A percentile compares a stretch with the other conserved stretches of the same genome.
phyloP scores from a whole-genome alignment of 106 monocot species.

The Acorus calamus region DNA sequence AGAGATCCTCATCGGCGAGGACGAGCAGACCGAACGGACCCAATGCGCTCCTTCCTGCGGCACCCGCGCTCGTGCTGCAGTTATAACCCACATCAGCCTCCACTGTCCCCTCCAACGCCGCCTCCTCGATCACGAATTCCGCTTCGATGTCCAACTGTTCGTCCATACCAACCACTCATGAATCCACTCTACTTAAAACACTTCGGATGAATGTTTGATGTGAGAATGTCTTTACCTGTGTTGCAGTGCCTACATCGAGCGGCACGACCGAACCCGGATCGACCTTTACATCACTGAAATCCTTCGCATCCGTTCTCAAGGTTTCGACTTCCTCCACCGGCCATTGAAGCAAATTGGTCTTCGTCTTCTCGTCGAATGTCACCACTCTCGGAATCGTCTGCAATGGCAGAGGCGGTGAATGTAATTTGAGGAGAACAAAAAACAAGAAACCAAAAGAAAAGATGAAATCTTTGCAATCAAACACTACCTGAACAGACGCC shows the following conservation, averaged over 20 bases:
- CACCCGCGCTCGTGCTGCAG: conserved; percentile 52
- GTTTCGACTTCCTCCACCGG: conserved; percentile 57
- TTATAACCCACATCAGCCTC: conserved; percentile 46
- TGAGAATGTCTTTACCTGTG: conserved; percentile 23
- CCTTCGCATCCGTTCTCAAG: conserved; percentile 12
- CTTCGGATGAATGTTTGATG: background rate
- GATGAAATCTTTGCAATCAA: too few relatives aligned
- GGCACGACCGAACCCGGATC: conserved; percentile 18
- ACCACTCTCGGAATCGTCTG: conserved; percentile 56
- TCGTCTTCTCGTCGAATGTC: conserved; percentile 38
- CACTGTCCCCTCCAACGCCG: conserved; percentile 4
- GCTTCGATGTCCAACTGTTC: conserved; percentile 48
- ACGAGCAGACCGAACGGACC: conserved; percentile 71
- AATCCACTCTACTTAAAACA: too few relatives aligned
- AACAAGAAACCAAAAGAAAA: too few relatives aligned
- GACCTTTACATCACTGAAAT: conserved; percentile 17
- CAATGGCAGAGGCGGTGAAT: too few relatives aligned
- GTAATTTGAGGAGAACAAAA: too few relatives aligned
- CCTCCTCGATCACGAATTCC: conserved; percentile 33
- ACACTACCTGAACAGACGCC: conserved; percentile 65
- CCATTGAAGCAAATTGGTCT: conserved; percentile 49
- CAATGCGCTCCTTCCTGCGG: conserved; percentile 24
- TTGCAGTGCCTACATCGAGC: conserved; percentile 14
- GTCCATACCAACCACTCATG: too few relatives aligned
- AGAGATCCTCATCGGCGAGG: conserved; percentile 25